Evolutionary conservation across 2,329 filamentous ascomycete species (phyloP), one percentile per base, ranked within the genome.

Genomic region (Lasiodiplodia citricola): DNA sequence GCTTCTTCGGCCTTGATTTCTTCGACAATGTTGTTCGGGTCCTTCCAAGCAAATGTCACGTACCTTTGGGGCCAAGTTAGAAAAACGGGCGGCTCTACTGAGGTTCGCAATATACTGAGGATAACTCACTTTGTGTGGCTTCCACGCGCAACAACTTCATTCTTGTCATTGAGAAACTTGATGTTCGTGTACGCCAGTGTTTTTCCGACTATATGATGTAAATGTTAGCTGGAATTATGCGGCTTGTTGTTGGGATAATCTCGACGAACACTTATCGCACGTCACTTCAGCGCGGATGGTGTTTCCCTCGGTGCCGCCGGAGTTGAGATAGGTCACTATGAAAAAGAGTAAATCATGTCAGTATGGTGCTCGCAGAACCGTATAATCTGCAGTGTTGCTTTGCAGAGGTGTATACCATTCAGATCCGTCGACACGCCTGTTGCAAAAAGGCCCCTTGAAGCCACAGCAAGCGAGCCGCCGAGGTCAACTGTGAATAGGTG

Each of bases 351-450:
- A 47, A 47, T n/a, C 7, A 11, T 21, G n/a, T 35, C 28, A n/a
- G 28, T 10, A 37, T 37, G 25, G 7, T 13, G 23, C 8, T 25
- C 16, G 2, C 16, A 35, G 7, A 35, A 35, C 31, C 10, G 28
- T 10, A 56, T n/a, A 18, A 35, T 16, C 18, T 37, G 11, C 28
- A 18, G 18, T n/a, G 50, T 38, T 52, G 44, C 65, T 64, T 16
- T 16, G 41, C 64, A 68, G 37, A 47, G 37, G 44, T 51, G 28
- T 63, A 86, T 63, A 86, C 85, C 86, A 71, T 86, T 90, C 11
- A 91, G 76, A 77, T 91, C 89, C 3, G 89, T 91, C 1, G 87
- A 90, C 2, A 91, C 89, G 8, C 89, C 89, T 0, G 89, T 91
- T 23, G 88, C 84, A 74, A 87, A 91, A 1, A 91, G 82, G 0